These are phyloP conservation scores for Pythium oligandrum DNA, from an alignment of 352 stramenopile species.

Conservation along the genomic window DNA sequence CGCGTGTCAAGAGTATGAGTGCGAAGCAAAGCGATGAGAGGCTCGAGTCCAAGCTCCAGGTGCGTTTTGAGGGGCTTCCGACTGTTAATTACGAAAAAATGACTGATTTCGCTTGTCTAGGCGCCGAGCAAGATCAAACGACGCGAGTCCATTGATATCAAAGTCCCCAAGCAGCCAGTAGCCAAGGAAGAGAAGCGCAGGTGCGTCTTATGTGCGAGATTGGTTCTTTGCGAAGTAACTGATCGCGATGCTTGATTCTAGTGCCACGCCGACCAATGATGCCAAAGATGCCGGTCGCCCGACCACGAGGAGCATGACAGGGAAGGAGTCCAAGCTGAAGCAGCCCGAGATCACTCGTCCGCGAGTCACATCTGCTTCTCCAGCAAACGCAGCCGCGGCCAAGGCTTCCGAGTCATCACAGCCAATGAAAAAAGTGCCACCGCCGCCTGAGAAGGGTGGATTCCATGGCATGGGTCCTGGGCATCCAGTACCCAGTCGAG, in stretches of 20 bases:
- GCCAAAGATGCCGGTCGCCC: conserved; percentile 7
- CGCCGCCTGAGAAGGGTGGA: conserved; percentile 28
- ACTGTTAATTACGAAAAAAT: too few relatives aligned
- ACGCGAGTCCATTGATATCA: conserved; percentile 24
- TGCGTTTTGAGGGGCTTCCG: not conserved
- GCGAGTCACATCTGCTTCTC: conserved; percentile 3
- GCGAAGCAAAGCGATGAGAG: conserved; percentile 16
- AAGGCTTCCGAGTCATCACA: conserved; percentile 5
- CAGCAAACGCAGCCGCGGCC: not conserved
- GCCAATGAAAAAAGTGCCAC: conserved; percentile 41
- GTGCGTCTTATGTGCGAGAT: conserved; percentile 2
- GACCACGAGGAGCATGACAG: too few relatives aligned
- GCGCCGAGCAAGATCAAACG: conserved; percentile 23
- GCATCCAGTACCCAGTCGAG: conserved; percentile 8
- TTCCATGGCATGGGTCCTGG: conserved; percentile 19
- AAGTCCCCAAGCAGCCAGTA: conserved; percentile 23
- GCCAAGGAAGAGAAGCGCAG: conserved; percentile 26
- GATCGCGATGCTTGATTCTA: too few relatives aligned
- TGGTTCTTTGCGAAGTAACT: too few relatives aligned
- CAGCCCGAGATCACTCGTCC: conserved; percentile 36
- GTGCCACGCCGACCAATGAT: conserved; percentile 18
- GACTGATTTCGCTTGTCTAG: not conserved
- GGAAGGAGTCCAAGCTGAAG: conserved; percentile 72
- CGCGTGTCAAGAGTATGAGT: too few relatives aligned
- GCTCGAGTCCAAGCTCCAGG: conserved; percentile 16